Conservation (phyloP, 768 basidiomycete species). For the Suillus paluster region DNA sequence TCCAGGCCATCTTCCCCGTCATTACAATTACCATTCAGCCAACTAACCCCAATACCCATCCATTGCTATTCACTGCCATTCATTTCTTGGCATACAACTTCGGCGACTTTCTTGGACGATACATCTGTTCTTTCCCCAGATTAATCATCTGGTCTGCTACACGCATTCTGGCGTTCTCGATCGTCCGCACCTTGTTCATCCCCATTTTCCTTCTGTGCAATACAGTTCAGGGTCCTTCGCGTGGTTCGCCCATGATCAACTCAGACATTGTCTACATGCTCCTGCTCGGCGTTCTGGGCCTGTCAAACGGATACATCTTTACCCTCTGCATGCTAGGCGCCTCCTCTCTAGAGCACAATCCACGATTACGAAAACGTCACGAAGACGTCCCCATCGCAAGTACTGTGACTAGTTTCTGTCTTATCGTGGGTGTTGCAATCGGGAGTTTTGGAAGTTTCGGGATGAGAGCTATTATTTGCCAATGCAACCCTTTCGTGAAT, state of each 20-base stretch:
- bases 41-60: conserved; percentile 67
- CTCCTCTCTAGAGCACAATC: conserved; percentile 81
- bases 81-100: conserved; percentile 80
- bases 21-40: conserved; percentile 80
- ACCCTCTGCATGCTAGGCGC: conserved; percentile 83
- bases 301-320: conserved; percentile 80
- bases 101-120: conserved; percentile 77
- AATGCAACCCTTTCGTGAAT: conserved; percentile 71
- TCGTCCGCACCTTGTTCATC: conserved; percentile 79
- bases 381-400: conserved; percentile 89
- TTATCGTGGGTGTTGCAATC: conserved; percentile 73
- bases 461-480: conserved; percentile 68
- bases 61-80: conserved; percentile 76
- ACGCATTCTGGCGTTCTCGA: conserved; percentile 62
- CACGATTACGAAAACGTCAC: conserved; percentile 62
- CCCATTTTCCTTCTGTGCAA: conserved; percentile 92
- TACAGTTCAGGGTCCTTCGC: conserved; percentile 52
- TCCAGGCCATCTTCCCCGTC: conserved; percentile 84
- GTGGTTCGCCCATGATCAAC: conserved; percentile 66
- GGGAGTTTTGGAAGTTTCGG: conserved; percentile 86
- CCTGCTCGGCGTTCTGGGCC: conserved; percentile 73
- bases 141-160: conserved; percentile 72
- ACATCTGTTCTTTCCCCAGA: conserved; percentile 64
- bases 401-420: conserved; percentile 76
- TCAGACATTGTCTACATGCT: conserved; percentile 80